Base-by-base conservation (phyloP, 2,329 filamentous ascomycete genomes). In the Epichloe bromicola region DNA sequence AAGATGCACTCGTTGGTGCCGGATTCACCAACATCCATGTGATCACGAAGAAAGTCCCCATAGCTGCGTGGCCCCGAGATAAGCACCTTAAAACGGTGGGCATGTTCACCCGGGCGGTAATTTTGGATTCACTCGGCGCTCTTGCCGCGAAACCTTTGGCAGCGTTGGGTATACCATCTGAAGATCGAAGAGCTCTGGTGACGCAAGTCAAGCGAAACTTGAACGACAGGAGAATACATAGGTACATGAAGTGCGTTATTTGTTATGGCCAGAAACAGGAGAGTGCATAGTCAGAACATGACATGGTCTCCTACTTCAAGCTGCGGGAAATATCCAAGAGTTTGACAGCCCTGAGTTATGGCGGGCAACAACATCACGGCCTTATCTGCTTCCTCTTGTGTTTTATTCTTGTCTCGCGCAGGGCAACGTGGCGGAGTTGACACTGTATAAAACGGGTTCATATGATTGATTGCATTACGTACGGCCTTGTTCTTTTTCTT, bases 21-120 rank as follows among this genome's bases (percentile, higher is more conserved):
- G 74, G 74, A 23, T 78, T 74, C 56, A 63, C 63, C 30, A 68
- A 73, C 53, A 63, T 76, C 6, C 63, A 66, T 7, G 63, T 69
- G 49, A 62, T 67, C 49, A 64, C 69, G 19, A 67, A 70, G 53
- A 70, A 70, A 52, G 66, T 74, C 3, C 71, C 73, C n/a, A 64
- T 75, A 42, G 71, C 70, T 0, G 59, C 64, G 2, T 75, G 73
- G 73, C 57, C 70, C 14, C 61, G 60, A 36, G 70, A 74, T 51
- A 65, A 65, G 60, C 54, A 57, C 5, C 59, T 70, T 26, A 67
- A 70, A 49, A 64, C 67, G 3, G 60, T 73, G 1, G 74, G 73
- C 3, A 59, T 70, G 33, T 67, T 74, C 52, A 73, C 71, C 68
- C 66, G 70, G 51, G 64, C 67, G 10, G 67, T 68, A 33, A 61